These are phyloP conservation scores for Collybiopsis luxurians DNA, from an alignment of 768 basidiomycete genomes.

Conservation along the genomic window DNA sequence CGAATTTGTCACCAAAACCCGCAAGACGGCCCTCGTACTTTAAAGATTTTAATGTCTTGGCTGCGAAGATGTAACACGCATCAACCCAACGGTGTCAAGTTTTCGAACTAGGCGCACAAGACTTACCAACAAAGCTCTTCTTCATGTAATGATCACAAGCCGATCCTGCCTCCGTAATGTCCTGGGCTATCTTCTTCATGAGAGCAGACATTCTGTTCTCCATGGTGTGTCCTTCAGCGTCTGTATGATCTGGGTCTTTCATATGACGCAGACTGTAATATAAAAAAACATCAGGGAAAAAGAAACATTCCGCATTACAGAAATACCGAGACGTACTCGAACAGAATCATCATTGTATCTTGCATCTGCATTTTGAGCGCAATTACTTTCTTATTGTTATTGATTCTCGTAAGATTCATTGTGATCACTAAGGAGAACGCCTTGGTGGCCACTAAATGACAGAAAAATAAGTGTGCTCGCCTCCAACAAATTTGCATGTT, in stretches of 20 bases:
- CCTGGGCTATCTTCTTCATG: constrained; percentile 18
- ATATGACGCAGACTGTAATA: constrained; percentile 18
- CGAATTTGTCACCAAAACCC: constrained; percentile 20
- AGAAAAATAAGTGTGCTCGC: constrained; percentile 12
- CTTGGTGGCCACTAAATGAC: constrained; percentile 24
- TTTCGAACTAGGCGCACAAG: no score
- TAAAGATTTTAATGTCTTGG: constrained; percentile 28
- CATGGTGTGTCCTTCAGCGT: constrained; percentile 21
- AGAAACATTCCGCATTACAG: no score
- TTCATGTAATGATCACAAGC: constrained; percentile 33
- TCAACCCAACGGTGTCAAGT: no score
- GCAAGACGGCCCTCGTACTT: constrained; percentile 26
- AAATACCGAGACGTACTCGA: constrained; percentile 35
- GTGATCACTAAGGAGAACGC: constrained; percentile 50
- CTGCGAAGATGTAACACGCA: no score
- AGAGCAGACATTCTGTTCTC: constrained; percentile 24
- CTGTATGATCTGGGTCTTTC: constrained; percentile 14
- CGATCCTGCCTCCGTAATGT: constrained; percentile 32
- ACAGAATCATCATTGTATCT: constrained; percentile 44
- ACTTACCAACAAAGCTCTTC: constrained; percentile 23
- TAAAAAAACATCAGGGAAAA: no score
- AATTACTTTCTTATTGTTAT: constrained; percentile 49
- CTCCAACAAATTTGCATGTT: constrained; percentile 21
- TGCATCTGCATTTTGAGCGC: constrained; percentile 48
- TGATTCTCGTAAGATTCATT: constrained; percentile 44